Base-by-base conservation (phyloP, 2,329 filamentous ascomycete genomes). In the Colletotrichum shisoi region DNA sequence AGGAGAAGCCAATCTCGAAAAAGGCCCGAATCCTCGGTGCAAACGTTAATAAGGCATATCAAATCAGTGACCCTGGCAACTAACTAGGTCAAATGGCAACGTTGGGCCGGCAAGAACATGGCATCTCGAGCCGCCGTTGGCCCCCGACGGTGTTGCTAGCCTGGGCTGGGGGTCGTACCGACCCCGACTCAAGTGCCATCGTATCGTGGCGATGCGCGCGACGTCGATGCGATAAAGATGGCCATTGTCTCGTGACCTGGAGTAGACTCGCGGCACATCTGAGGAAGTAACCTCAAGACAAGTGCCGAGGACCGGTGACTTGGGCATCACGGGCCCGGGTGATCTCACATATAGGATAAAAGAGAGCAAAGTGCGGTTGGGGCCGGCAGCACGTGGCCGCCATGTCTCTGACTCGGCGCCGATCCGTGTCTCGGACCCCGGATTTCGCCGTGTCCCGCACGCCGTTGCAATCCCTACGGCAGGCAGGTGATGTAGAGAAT, bases 371-470 rank as follows among this genome's bases (percentile, higher is more conserved):
- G 13, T 39, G 34, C 34, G 51, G 44, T 49, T 62, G 37, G 62
- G 62, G 49, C 49, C 57, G 57, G 44, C 37, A 46, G 42, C 63
- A 52, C 58, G 63, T 57, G 63, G 65, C 37, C 48, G 61, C 61
- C 61, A 64, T 56, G 53, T 51, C 61, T 64, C 60, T 67, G 61
- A 67, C 54, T 56, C 65, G 53, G 61, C 39, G 49, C 61, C 40
- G 65, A 67, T 64, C 61, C 34, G 54, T 64, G 61, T 59, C 65
- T 56, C 45, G 61, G 8, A 31, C 17, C 52, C 44, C 61, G 48
- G 54, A 44, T 64, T 19, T 63, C 54, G 27, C 27, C n/a, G n/a
- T 31, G 27, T 31, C 27, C 7, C 27, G 54, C 42, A 39, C 44
- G 49, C 54, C 54, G 61, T 59, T 67, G 62, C 54, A 51, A 15